Evolutionary conservation across 1,139 yeast species (phyloP).

Genomic region (Candida gigantensis): DNA sequence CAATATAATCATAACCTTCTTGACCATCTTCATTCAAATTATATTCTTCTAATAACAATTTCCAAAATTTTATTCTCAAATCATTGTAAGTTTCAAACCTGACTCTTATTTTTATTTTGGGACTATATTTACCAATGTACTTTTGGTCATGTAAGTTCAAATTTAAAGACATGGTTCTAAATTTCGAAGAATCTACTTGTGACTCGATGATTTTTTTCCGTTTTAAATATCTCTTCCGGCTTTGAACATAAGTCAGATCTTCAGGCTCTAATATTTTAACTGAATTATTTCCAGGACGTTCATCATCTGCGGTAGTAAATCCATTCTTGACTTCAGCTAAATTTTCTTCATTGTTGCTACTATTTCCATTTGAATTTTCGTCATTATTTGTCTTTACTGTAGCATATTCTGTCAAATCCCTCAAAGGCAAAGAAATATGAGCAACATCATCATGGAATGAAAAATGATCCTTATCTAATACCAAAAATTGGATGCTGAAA

Average conservation of each 20-base stretch:
- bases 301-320: conserved; percentile 18
- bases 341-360: background rate
- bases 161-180: conserved; percentile 43
- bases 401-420: conserved; percentile 39
- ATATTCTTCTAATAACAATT: conserved; percentile 57
- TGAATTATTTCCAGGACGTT: conserved; percentile 16
- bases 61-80: conserved; percentile 73
- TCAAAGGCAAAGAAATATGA: conserved; percentile 52
- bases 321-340: conserved; percentile 5
- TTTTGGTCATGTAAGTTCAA: conserved; percentile 36
- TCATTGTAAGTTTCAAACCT: conserved; percentile 68
- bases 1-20: conserved; percentile 50
- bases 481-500: conserved; percentile 67
- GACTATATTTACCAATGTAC: conserved; percentile 43
- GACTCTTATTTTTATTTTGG: conserved; percentile 60
- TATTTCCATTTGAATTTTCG: background rate
- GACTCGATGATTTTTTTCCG: conserved; percentile 27
- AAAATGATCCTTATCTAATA: conserved; percentile 81
- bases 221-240: conserved; percentile 29
- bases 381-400: conserved; percentile 11
- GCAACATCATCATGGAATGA: conserved; percentile 86
- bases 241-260: conserved; percentile 27
- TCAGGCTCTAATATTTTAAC: conserved; percentile 33
- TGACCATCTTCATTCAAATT: conserved; percentile 29
- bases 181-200: conserved; percentile 43